These are phyloP conservation scores for Elsinoe ampelina DNA, from an alignment of 2,329 filamentous ascomycete species.

Conservation along the genomic window DNA sequence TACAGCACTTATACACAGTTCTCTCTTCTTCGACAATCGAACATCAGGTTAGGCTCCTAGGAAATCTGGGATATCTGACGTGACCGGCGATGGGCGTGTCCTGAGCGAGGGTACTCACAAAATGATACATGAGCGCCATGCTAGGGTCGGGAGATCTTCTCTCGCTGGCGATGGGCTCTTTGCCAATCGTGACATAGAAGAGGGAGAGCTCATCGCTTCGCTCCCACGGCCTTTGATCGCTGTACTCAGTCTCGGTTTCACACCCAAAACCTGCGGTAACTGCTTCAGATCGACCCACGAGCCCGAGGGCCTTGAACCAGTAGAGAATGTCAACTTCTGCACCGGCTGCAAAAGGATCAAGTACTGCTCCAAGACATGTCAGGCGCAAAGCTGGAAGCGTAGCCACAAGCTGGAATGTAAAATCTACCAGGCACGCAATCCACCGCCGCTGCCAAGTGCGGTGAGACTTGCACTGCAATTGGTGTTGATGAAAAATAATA, in stretches of 20 bases:
- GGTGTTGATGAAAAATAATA: constrained; percentile 36
- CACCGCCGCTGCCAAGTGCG: constrained; percentile 42
- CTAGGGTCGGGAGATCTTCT: constrained; percentile 18
- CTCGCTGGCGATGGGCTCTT: constrained; percentile 46
- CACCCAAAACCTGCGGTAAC: constrained; percentile 48
- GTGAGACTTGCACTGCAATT: constrained; percentile 48
- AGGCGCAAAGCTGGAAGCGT: constrained; percentile 49
- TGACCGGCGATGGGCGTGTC: too few species aligned
- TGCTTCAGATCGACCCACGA: constrained; percentile 40
- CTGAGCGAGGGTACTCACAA: too few species aligned
- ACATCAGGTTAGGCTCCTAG: too few species aligned
- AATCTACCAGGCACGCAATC: constrained; percentile 33
- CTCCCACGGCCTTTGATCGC: constrained; percentile 45
- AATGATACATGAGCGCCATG: constrained; percentile 11
- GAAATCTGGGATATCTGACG: too few species aligned
- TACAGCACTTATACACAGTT: too few species aligned
- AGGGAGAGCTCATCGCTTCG: constrained; percentile 41
- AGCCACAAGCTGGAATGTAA: constrained; percentile 53
- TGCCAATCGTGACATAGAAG: constrained; percentile 37
- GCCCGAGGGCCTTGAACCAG: constrained; percentile 18
- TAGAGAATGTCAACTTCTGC: constrained; percentile 42
- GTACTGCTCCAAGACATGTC: constrained; percentile 52
- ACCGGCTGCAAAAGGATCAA: constrained; percentile 48
- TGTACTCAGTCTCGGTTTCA: constrained; percentile 43
- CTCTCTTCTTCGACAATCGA: too few species aligned